Evolutionary conservation across 495 filamentous ascomycete genomes (phyloP), one percentile per base, ranked within the genome.

Genomic region (Penicillium chermesinum): DNA sequence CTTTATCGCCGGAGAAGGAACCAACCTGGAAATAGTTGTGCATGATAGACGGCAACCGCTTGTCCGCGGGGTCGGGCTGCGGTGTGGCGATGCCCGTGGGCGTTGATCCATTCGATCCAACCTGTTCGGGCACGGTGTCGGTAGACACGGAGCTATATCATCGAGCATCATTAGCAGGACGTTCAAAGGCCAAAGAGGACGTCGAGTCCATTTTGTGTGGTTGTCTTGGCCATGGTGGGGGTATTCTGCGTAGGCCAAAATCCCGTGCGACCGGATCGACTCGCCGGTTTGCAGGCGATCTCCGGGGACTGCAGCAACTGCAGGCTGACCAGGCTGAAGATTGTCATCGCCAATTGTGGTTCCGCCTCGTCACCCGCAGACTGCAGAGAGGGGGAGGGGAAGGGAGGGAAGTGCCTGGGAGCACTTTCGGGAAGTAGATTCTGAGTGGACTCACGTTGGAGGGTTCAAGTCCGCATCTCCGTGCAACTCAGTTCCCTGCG

Each of bases 11-110:
- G 72, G 68, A 77, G 59, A 64, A 73, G 71, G 67, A 77, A 95
- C 90, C 80, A 91, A 96, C 91, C 90, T 96, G 91, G 73, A 86
- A 86, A 79, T 93, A 95, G 77, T 88, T 95, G 75, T 84, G 90
- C 77, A 89, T 83, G 67, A 95, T 89, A 59, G 88, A 87, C 38
- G 91, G 91, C 60, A 91, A 74, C 64, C 90, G 85, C 67, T 93
- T 95, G 71, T 96, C 91, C 36, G 83, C 82, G 41, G 80, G 85
- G 70, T 96, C 89, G 32, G 90, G 91, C 54, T 87, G 86, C 32
- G 91, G 91, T 33, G 91, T 96, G 36, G 86, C 82, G 56, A 91
- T 77, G 54, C 88, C 90, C 46, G 87, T 88, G 41, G 89, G 88
- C 43, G 88, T 91, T 14, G 86, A 86, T 41, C 69, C 74, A 54